Percentiles rank a stretch among this genome's conserved stretches.
These are phyloP conservation scores for Gilbertella persicaria DNA, from an alignment of 371 early-diverging fungal species.

Conservation along the genomic window DNA sequence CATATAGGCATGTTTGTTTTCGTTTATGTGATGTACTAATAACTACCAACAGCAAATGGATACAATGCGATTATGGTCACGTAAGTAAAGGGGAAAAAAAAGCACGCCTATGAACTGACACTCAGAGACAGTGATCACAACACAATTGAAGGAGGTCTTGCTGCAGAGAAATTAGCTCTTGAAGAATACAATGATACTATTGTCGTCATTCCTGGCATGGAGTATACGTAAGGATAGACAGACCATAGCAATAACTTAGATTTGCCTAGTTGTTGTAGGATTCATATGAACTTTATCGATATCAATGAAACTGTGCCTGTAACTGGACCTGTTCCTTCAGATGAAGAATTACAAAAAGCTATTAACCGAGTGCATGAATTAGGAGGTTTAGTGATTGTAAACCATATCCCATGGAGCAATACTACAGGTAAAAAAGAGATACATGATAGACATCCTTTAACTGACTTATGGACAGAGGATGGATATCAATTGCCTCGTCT, in stretches of 20 bases:
- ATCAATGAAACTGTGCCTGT: constrained; percentile 67
- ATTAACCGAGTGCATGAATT: constrained; percentile 65
- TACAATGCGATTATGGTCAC: constrained; percentile 75
- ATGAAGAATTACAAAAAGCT: constrained; percentile 61
- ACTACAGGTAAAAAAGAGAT: constrained; percentile 47
- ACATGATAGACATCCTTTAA: too few species aligned
- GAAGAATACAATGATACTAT: constrained; percentile 57
- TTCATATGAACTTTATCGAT: constrained; percentile 80
- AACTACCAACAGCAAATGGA: constrained; percentile 58
- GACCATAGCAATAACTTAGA: neutral
- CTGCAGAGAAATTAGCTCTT: constrained; percentile 61
- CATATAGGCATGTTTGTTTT: constrained; percentile 49
- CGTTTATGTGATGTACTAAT: neutral
- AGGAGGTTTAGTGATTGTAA: constrained; percentile 78
- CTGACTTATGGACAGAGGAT: constrained; percentile 29
- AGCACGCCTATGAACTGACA: neutral
- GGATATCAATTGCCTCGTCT: constrained; percentile 61
- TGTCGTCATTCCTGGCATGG: constrained; percentile 74
- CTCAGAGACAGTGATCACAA: constrained; percentile 66
- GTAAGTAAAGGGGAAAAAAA: constrained; percentile 19
- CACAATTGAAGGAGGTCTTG: constrained; percentile 67
- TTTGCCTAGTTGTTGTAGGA: constrained; percentile 60
- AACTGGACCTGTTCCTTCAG: constrained; percentile 61
- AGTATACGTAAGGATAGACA: constrained; percentile 52
- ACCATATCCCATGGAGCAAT: constrained; percentile 84